phyloP scores from a whole-genome alignment of 148 eudicot genomes.

The Heliosperma pusillum region DNA sequence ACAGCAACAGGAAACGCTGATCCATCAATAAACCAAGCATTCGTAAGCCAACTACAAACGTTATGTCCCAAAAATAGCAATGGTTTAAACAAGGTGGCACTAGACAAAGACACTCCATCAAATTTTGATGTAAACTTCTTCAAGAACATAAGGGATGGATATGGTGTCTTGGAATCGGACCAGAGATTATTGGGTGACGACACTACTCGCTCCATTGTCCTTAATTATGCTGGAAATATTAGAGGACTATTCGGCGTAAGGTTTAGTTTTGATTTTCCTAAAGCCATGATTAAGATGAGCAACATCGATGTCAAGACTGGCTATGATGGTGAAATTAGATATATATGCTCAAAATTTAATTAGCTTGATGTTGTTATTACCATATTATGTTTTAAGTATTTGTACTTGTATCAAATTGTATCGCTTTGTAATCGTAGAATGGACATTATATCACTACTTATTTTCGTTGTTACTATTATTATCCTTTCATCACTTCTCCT shows the following conservation, averaged over 20 bases:
- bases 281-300: conserved; percentile 76
- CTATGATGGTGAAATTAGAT: conserved; percentile 63
- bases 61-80: conserved; percentile 54
- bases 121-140: conserved; percentile 59
- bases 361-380: conserved; percentile 13
- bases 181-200: conserved; percentile 66
- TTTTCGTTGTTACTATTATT: too few relatives aligned
- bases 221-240: conserved; percentile 58
- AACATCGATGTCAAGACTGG: conserved; percentile 73
- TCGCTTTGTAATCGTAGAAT: neutral
- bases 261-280: conserved; percentile 56
- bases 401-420: neutral
- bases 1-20: conserved; percentile 66
- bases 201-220: conserved; percentile 36
- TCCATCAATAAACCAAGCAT: conserved; percentile 51
- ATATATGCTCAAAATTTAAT: conserved; percentile 55
- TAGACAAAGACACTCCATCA: conserved; percentile 44
- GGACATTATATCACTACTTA: too few relatives aligned
- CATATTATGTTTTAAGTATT: neutral
- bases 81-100: conserved; percentile 50
- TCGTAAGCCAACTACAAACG: conserved; percentile 39
- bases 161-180: conserved; percentile 67
- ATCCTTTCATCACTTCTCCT: too few relatives aligned
- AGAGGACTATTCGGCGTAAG: conserved; percentile 63
- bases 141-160: conserved; percentile 59